phyloP scores from a whole-genome alignment of 192 early-diverging fungal genomes.

The Coemansia sp. region DNA sequence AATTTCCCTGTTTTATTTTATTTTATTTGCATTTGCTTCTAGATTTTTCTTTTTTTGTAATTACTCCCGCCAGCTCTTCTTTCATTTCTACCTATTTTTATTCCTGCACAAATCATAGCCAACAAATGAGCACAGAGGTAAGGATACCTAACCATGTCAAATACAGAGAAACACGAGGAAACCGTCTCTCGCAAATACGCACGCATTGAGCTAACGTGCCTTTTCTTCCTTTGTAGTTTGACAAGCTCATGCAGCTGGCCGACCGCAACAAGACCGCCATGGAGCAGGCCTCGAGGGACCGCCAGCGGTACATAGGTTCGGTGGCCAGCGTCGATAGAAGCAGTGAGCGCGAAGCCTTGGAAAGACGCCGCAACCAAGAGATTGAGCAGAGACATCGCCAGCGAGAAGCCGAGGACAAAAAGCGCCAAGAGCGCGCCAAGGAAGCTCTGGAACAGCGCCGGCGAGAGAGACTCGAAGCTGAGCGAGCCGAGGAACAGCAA shows the following conservation, averaged over 20 bases:
- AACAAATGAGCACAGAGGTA: conserved; percentile 36
- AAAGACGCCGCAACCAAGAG: conserved; percentile 31
- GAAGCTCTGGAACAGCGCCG: conserved; percentile 11
- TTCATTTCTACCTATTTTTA: no score
- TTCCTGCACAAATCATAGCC: not conserved
- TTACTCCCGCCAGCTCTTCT: no score
- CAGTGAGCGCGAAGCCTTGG: conserved; percentile 10
- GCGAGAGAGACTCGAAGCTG: conserved; percentile 10
- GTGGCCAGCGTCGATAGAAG: not conserved
- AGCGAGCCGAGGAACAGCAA: conserved; percentile 3
- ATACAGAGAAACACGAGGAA: not conserved
- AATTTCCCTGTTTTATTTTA: not conserved
- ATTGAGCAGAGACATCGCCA: conserved; percentile 27
- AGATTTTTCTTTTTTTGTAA: no score
- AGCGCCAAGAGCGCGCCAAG: conserved; percentile 8
- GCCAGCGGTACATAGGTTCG: conserved; percentile 17
- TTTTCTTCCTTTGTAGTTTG: no score
- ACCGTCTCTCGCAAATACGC: not conserved
- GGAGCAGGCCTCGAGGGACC: conserved; percentile 23
- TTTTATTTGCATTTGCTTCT: not conserved
- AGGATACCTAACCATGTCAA: not conserved
- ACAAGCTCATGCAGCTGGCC: conserved; percentile 44
- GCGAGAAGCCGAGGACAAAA: conserved; percentile 31
- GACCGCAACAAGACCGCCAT: conserved; percentile 46
- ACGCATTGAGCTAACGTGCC: not conserved